These are phyloP conservation scores for Polyporus arcularius DNA, from an alignment of 768 basidiomycete species.

Conservation along the genomic window DNA sequence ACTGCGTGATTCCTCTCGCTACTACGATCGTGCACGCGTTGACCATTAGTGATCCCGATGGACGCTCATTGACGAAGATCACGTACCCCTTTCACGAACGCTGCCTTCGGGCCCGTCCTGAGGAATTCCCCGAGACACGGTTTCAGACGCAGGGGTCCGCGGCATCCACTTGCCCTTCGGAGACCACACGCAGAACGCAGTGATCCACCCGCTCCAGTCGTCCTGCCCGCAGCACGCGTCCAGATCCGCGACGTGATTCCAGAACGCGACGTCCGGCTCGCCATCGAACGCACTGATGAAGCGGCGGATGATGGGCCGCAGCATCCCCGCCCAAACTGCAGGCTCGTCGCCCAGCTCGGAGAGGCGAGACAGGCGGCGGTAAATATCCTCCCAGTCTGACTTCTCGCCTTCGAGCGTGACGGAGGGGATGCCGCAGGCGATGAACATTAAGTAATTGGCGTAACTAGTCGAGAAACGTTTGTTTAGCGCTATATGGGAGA, in stretches of 20 bases:
- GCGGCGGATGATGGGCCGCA: constrained; percentile 29
- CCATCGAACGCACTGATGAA: constrained; percentile 32
- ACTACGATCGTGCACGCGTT: background rate
- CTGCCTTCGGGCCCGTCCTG: no score
- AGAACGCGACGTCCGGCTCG: constrained; percentile 18
- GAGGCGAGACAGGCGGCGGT: constrained; percentile 23
- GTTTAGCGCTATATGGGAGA: no score
- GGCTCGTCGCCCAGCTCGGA: constrained; percentile 25
- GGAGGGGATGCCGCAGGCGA: constrained; percentile 28
- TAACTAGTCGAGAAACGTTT: constrained; percentile 1
- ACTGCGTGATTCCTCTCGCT: background rate
- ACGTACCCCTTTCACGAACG: no score
- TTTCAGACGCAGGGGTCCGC: background rate
- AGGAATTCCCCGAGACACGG: background rate
- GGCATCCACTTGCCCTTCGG: constrained; percentile 8
- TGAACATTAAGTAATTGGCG: constrained; percentile 15
- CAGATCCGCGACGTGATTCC: constrained; percentile 8
- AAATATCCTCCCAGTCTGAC: constrained; percentile 26
- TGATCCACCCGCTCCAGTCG: constrained; percentile 17
- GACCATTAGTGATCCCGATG: background rate
- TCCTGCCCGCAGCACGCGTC: constrained; percentile 2
- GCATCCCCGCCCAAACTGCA: constrained; percentile 27
- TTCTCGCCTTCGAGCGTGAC: constrained; percentile 30
- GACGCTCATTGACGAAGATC: background rate
- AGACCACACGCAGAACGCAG: constrained; percentile 21